phyloP scores from a whole-genome alignment of 805 yeast species.

The Saccharomyces mikatae region DNA sequence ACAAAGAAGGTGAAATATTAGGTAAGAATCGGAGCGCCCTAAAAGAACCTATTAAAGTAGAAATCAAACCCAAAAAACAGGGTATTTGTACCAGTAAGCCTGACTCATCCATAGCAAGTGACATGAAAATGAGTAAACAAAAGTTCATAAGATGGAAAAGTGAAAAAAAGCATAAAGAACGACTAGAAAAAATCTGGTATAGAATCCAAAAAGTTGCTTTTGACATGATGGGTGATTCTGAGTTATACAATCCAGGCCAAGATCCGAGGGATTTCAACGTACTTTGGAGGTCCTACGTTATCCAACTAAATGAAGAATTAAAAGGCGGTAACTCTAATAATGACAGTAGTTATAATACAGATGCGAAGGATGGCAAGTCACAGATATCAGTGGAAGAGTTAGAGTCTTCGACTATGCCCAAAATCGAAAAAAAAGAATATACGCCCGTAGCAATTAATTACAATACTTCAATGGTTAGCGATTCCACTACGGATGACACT shows the following conservation, averaged over 20 bases:
- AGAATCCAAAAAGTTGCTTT: conserved; percentile 37
- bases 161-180: conserved; percentile 7
- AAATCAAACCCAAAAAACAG: background rate
- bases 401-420: background rate
- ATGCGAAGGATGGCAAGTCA: conserved; percentile 3
- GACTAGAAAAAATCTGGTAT: conserved; percentile 11
- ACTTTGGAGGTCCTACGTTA: conserved; percentile 37
- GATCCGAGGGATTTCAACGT: conserved; percentile 32
- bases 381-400: conserved; percentile 1
- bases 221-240: conserved; percentile 36
- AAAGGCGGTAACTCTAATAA: conserved; percentile 5
- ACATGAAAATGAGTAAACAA: conserved; percentile 2
- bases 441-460: background rate
- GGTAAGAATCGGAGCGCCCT: conserved; percentile 24
- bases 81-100: background rate
- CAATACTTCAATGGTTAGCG: background rate
- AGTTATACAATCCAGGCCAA: conserved; percentile 12
- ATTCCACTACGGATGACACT: conserved; percentile 12
- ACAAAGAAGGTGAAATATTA: conserved; percentile 38
- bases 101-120: background rate
- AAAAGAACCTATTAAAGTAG: background rate
- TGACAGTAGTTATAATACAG: conserved; percentile 8
- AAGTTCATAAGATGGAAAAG: conserved; percentile 16
- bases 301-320: conserved; percentile 7
- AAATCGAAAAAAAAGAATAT: background rate